Conservation (phyloP, 768 basidiomycete species). For the Lactarius indigo region DNA sequence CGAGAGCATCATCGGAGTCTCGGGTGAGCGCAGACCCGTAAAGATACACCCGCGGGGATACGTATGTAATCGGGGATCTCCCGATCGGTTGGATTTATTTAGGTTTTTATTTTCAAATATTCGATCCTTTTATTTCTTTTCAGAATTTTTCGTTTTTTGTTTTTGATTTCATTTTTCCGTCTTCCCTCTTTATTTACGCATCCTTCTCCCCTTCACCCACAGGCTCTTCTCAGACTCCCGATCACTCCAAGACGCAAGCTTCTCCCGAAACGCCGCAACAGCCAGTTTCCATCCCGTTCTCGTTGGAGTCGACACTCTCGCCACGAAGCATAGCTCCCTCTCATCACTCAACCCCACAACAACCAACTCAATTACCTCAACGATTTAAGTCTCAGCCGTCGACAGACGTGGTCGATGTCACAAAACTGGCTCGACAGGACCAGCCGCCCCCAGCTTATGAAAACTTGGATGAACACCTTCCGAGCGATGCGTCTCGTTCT, state of each 20-base stretch:
- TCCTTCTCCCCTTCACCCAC: neutral
- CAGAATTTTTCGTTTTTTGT: neutral
- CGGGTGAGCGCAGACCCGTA: neutral
- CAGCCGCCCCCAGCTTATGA: conserved; percentile 25
- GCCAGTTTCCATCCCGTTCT: conserved; percentile 1
- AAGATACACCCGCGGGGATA: conserved; percentile 12
- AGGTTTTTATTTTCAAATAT: neutral
- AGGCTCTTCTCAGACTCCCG: neutral
- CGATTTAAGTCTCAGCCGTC: conserved; percentile 12
- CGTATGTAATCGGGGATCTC: conserved; percentile 22
- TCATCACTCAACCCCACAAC: conserved; percentile 25
- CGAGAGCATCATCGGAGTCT: neutral
- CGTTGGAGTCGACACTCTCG: neutral
- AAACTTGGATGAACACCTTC: conserved; percentile 20
- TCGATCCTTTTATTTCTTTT: conserved; percentile 4
- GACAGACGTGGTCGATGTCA: conserved; percentile 25
- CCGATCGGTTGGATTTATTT: conserved; percentile 2
- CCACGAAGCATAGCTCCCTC: neutral
- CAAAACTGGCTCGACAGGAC: conserved; percentile 23
- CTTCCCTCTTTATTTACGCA: neutral
- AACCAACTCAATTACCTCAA: conserved; percentile 3
- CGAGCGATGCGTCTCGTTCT: conserved; percentile 4
- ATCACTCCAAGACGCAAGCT: neutral
- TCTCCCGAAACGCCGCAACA: neutral
- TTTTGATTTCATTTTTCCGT: neutral